These are phyloP conservation scores for Volvox africanus DNA, from an alignment of 139 green algal genomes.

Conservation along the genomic window DNA sequence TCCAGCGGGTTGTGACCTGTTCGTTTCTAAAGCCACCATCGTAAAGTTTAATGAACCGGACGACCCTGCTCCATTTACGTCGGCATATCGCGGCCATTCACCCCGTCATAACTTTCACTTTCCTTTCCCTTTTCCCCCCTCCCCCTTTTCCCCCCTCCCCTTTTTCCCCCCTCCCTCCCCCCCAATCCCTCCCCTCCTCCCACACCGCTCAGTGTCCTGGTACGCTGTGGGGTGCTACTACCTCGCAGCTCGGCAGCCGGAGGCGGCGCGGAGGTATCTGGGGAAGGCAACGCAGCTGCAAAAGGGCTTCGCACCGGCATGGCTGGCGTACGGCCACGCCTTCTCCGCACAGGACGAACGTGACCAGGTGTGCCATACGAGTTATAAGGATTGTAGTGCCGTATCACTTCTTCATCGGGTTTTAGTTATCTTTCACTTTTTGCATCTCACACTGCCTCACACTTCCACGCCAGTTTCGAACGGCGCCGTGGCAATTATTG, in stretches of 20 bases:
- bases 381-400: not conserved
- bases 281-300: slow-evolving; percentile 89
- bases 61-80: too few species aligned
- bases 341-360: slow-evolving; percentile 93
- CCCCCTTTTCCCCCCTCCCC: too few species aligned
- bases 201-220: slow-evolving; percentile 74
- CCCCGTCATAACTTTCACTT: too few species aligned
- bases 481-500: too few species aligned
- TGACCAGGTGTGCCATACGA: slow-evolving; percentile 65
- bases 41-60: too few species aligned
- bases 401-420: too few species aligned
- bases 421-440: too few species aligned
- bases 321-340: slow-evolving; percentile 95
- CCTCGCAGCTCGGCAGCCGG: slow-evolving; percentile 76
- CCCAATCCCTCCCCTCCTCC: not conserved
- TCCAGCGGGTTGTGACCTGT: too few species aligned
- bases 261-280: slow-evolving; percentile 85
- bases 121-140: too few species aligned
- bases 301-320: slow-evolving; percentile 86
- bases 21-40: too few species aligned
- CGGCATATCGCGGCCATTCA: too few species aligned
- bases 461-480: not conserved
- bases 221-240: slow-evolving; percentile 98
- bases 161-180: too few species aligned
- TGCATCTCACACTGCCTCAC: not conserved